Percentiles rank a stretch among this genome's conserved stretches.
These are phyloP conservation scores for Metschnikowia lachancei DNA, from an alignment of 805 yeast genomes.

Conservation along the genomic window DNA sequence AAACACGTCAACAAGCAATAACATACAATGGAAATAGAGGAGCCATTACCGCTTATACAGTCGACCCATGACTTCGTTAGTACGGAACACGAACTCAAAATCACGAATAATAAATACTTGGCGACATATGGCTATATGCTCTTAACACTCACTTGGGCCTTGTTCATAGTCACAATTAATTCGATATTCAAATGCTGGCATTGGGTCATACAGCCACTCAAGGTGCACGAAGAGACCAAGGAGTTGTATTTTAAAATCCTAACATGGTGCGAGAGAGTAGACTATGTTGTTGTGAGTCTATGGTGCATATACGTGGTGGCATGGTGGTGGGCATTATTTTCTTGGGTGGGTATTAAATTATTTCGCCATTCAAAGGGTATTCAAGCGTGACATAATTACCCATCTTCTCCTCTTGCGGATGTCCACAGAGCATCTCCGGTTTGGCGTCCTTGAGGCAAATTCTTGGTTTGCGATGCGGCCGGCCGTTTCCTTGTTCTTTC, in stretches of 20 bases:
- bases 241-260: constrained; percentile 15
- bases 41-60: constrained; percentile 19
- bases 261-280: constrained; percentile 23
- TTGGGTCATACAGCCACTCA: constrained; percentile 32
- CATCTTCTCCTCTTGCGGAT: constrained; percentile 63
- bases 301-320: constrained; percentile 42
- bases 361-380: constrained; percentile 77
- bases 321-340: constrained; percentile 66
- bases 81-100: constrained; percentile 3
- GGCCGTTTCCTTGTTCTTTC: constrained; percentile 19
- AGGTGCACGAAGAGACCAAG: constrained; percentile 9
- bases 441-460: constrained; percentile 52
- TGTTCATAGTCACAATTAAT: constrained; percentile 34
- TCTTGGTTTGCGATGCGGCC: constrained; percentile 26
- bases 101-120: constrained; percentile 4
- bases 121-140: constrained; percentile 31
- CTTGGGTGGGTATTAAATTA: constrained; percentile 80
- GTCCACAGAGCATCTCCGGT: constrained; percentile 82
- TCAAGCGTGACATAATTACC: constrained; percentile 16
- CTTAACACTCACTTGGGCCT: constrained; percentile 29
- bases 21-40: constrained; percentile 10
- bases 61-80: constrained; percentile 10
- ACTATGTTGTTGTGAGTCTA: constrained; percentile 30
- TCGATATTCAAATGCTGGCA: constrained; percentile 38
- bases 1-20: too few species aligned